Percentiles rank a stretch among this genome's conserved stretches.
Conservation (phyloP, 2,329 filamentous ascomycete species). For the Colletotrichum filicis region DNA sequence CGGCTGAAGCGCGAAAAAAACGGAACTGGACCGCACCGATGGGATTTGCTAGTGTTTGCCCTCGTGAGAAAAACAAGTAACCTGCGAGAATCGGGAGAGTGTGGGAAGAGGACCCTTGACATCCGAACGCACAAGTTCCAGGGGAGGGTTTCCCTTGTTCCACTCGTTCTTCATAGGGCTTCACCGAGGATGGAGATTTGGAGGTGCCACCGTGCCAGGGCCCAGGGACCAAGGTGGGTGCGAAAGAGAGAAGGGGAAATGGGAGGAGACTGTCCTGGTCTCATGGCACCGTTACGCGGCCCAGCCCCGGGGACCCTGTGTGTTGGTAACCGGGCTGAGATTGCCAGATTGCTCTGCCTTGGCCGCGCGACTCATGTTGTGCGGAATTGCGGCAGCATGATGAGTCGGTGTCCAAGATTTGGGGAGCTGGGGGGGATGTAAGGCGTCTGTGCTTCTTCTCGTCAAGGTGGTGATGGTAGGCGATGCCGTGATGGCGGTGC, state of each 20-base stretch:
- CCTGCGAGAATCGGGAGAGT: slow-evolving; percentile 5
- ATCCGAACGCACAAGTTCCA: not conserved
- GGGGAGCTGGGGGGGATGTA: not conserved
- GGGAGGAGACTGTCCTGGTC: not conserved
- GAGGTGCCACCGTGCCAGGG: not conserved
- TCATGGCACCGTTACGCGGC: slow-evolving; percentile 20
- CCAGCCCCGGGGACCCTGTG: slow-evolving; percentile 12
- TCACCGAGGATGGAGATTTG: slow-evolving; percentile 15
- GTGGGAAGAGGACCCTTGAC: not conserved
- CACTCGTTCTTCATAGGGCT: slow-evolving; percentile 20
- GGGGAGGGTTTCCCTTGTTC: not conserved
- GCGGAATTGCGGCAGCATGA: slow-evolving; percentile 12
- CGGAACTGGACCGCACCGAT: slow-evolving; percentile 15
- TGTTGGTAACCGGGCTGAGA: slow-evolving; percentile 18
- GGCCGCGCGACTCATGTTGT: slow-evolving; percentile 26
- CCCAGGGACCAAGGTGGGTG: not conserved
- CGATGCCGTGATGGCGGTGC: not conserved
- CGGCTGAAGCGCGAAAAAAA: slow-evolving; percentile 1
- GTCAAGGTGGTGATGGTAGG: not conserved
- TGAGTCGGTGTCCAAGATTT: slow-evolving; percentile 18
- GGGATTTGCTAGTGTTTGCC: not conserved
- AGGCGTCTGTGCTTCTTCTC: not conserved
- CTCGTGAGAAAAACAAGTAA: not conserved
- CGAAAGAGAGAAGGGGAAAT: not conserved
- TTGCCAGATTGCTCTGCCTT: not conserved